These are phyloP conservation scores for Sarcomyxa edulis DNA, from an alignment of 768 basidiomycete genomes.

Conservation along the genomic window DNA sequence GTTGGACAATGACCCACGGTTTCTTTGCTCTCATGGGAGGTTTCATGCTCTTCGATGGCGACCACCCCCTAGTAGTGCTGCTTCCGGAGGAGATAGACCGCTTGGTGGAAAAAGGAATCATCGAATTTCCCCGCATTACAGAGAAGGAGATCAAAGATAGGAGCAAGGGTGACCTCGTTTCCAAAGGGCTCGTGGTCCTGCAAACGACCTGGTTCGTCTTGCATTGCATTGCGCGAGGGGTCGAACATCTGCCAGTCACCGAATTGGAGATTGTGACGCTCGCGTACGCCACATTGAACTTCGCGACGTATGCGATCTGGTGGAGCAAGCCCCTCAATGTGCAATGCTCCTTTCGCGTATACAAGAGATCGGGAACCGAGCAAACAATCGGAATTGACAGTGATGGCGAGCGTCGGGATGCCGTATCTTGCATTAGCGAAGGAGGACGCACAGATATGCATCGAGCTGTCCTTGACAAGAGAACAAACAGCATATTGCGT, in stretches of 20 bases:
- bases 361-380: no score
- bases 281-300: constrained; percentile 19
- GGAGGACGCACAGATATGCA: no score
- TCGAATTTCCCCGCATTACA: constrained; percentile 6
- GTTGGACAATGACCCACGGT: constrained; percentile 7
- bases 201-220: constrained; percentile 25
- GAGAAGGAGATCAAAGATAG: constrained; percentile 18
- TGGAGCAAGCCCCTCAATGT: constrained; percentile 30
- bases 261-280: constrained; percentile 25
- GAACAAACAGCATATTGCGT: no score
- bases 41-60: not conserved
- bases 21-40: constrained; percentile 9
- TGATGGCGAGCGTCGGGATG: no score
- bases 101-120: not conserved
- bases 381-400: no score
- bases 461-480: no score
- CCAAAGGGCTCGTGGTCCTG: constrained; percentile 17
- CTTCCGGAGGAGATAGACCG: not conserved
- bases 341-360: constrained; percentile 8
- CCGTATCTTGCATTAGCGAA: no score
- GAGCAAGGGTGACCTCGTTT: constrained; percentile 20
- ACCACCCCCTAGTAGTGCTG: not conserved
- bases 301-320: constrained; percentile 25
- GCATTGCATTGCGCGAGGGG: constrained; percentile 18
- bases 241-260: constrained; percentile 17